A percentile compares a stretch with the other conserved stretches of the same genome.
Evolutionary conservation across 306 rosid genomes (phyloP).

Genomic region (Ormosia emarginata): DNA sequence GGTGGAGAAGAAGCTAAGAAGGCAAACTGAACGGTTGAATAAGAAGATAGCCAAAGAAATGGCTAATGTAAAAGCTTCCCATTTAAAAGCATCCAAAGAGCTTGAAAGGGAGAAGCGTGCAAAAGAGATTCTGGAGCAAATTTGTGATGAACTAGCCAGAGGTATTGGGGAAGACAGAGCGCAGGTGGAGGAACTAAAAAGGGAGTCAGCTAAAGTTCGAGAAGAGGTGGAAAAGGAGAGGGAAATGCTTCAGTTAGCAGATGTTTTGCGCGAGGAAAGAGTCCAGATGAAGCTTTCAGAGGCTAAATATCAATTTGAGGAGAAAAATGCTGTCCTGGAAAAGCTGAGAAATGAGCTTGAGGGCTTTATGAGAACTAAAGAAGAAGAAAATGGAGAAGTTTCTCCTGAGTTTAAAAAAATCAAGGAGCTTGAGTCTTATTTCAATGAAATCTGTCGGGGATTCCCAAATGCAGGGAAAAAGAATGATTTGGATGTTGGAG

Average conservation of each 20-base stretch:
- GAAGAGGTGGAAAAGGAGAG: conserved; percentile 90
- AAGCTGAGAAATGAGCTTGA: conserved; percentile 65
- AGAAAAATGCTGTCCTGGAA: conserved; percentile 76
- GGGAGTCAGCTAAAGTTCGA: conserved; percentile 64
- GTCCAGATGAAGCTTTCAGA: conserved; percentile 98
- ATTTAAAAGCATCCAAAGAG: conserved; percentile 57
- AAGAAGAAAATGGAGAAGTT: conserved; percentile 36
- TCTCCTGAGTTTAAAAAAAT: conserved; percentile 46
- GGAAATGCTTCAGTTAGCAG: conserved; percentile 92
- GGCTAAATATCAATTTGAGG: conserved; percentile 85
- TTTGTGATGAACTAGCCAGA: conserved; percentile 74
- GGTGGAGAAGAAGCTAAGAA: conserved; percentile 79
- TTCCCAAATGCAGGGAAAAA: conserved; percentile 31
- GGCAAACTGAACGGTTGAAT: conserved; percentile 74
- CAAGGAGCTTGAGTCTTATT: conserved; percentile 67
- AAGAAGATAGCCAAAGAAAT: conserved; percentile 77
- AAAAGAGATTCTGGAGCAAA: conserved; percentile 76
- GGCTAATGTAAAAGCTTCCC: conserved; percentile 51
- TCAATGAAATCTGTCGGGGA: conserved; percentile 54
- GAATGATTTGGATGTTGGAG: conserved; percentile 34
- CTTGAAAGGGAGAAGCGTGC: conserved; percentile 81
- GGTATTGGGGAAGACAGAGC: conserved; percentile 87
- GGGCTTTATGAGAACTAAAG: conserved; percentile 48
- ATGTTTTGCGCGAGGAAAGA: conserved; percentile 83
- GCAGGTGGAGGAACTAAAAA: conserved; percentile 74